A percentile compares a stretch with the other conserved stretches of the same genome.
Conservation (phyloP, 2,329 filamentous ascomycete species). For the Fusarium sulawesiense region DNA sequence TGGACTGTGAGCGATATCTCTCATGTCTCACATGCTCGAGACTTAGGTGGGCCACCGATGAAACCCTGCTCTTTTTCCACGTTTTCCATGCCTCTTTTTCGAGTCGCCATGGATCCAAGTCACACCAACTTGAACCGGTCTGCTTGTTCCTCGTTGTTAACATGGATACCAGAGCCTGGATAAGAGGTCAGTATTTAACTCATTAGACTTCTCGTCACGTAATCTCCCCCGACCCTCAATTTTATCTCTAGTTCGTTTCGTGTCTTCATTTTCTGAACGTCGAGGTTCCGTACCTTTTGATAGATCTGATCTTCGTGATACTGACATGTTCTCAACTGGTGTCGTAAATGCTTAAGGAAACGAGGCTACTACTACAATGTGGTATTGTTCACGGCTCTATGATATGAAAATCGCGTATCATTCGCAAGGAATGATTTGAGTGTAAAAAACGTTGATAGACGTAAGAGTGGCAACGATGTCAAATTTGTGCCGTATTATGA, state of each 20-base stretch:
- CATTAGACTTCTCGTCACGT: not conserved
- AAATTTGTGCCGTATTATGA: too few relatives aligned
- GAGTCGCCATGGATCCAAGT: not conserved
- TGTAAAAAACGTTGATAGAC: too few relatives aligned
- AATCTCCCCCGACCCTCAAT: not conserved
- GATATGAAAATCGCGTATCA: too few relatives aligned
- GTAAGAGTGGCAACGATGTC: too few relatives aligned
- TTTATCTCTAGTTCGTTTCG: not conserved
- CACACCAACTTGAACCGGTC: not conserved
- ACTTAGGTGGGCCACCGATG: not conserved
- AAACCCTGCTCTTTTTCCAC: not conserved
- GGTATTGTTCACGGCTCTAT: too few relatives aligned
- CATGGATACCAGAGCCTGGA: not conserved
- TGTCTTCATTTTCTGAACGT: too few relatives aligned
- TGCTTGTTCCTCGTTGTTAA: not conserved
- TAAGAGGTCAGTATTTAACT: not conserved
- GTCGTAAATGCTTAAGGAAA: too few relatives aligned
- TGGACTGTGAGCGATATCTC: not conserved
- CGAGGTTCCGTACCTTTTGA: too few relatives aligned
- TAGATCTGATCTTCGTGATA: too few relatives aligned
- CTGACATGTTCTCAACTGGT: too few relatives aligned
- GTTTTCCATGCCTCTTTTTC: not conserved
- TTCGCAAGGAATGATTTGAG: too few relatives aligned
- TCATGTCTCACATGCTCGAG: not conserved
- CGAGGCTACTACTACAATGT: too few relatives aligned